A percentile compares a stretch with the other conserved stretches of the same genome.
These are phyloP conservation scores for Mortierella antarctica DNA, from an alignment of 192 early-diverging fungal species.

Conservation along the genomic window DNA sequence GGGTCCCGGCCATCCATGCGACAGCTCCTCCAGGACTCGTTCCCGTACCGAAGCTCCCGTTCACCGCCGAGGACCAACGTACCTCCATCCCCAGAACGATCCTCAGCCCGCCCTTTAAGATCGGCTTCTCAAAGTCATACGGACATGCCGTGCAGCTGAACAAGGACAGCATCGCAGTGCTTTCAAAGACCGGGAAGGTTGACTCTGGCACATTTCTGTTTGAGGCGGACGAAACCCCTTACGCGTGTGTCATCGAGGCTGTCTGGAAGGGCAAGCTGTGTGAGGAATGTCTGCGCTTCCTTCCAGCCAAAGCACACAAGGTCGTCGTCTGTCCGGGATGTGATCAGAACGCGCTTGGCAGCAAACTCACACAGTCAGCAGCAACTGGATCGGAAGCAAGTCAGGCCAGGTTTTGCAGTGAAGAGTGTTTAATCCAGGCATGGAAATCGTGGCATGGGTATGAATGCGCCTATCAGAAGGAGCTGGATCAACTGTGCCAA, in stretches of 20 bases:
- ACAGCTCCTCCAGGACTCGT: neutral
- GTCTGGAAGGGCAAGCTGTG: slow-evolving; percentile 36
- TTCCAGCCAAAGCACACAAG: neutral
- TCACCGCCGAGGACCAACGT: neutral
- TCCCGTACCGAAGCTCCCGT: slow-evolving; percentile 1
- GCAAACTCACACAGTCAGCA: neutral
- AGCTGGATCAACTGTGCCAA: slow-evolving; percentile 12
- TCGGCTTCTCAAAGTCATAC: slow-evolving; percentile 27
- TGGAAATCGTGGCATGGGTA: slow-evolving; percentile 44
- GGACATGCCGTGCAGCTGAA: slow-evolving; percentile 33
- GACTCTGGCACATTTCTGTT: slow-evolving; percentile 36
- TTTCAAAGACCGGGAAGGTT: slow-evolving; percentile 1
- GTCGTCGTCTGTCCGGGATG: slow-evolving; percentile 20
- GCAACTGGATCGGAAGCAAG: neutral
- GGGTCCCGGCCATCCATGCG: neutral
- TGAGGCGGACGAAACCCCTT: slow-evolving; percentile 32
- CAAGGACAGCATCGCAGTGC: neutral
- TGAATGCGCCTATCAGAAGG: slow-evolving; percentile 13
- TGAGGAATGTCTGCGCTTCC: slow-evolving; percentile 26
- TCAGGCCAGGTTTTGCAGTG: slow-evolving; percentile 25
- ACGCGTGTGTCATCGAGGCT: slow-evolving; percentile 28
- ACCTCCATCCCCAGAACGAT: neutral
- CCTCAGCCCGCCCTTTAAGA: slow-evolving; percentile 23
- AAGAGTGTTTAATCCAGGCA: slow-evolving; percentile 13
- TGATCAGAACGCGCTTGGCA: neutral